Evolutionary conservation across 2,329 filamentous ascomycete species (phyloP).

Genomic region (Arthrobotrys musiformis): DNA sequence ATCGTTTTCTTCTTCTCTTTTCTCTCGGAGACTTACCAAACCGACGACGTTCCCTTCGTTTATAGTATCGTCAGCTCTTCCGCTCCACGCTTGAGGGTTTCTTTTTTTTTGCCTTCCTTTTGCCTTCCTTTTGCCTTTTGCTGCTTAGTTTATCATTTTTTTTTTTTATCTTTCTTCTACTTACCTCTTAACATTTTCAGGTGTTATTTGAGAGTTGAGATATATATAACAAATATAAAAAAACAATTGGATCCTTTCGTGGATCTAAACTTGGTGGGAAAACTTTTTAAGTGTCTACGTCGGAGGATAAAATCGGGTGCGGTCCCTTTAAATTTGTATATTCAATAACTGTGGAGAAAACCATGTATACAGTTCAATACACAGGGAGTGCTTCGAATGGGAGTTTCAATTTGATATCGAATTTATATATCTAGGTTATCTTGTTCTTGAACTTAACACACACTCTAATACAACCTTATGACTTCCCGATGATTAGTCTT

Average conservation of each 20-base stretch:
- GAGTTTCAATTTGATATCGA: not conserved
- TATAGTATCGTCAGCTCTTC: not conserved
- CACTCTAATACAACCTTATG: too few relatives aligned
- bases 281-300: too few relatives aligned
- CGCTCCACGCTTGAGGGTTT: not conserved
- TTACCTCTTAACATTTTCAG: slow-evolving; percentile 27
- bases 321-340: too few relatives aligned
- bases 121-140: not conserved
- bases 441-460: too few relatives aligned
- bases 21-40: not conserved
- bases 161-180: not conserved
- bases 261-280: not conserved
- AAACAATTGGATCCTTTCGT: not conserved
- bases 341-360: not conserved
- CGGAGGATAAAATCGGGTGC: too few relatives aligned
- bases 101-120: not conserved
- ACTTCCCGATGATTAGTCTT: too few relatives aligned
- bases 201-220: slow-evolving; percentile 33
- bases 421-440: slow-evolving; percentile 18
- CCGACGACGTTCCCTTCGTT: not conserved
- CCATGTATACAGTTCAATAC: slow-evolving; percentile 37
- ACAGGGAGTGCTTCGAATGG: not conserved
- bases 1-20: slow-evolving; percentile 7
- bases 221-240: slow-evolving; percentile 1
- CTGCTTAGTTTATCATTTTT: not conserved